Evolutionary conservation across 2,329 filamentous ascomycete species (phyloP).

Genomic region (Penicillium crustosum): DNA sequence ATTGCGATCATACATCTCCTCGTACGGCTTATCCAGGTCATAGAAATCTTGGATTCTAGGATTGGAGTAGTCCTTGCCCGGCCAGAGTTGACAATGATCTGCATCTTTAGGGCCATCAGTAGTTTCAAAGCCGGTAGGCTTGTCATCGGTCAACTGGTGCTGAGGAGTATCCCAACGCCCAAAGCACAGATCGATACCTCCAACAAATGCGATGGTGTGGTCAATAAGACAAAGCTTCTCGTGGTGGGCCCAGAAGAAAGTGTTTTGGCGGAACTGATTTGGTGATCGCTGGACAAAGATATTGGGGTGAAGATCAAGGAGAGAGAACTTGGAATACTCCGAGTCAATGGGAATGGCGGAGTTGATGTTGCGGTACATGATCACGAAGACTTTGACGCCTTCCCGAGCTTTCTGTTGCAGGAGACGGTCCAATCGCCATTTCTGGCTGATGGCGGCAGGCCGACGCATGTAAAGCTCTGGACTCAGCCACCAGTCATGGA

Average conservation of each 20-base stretch:
- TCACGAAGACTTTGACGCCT: conserved; percentile 96
- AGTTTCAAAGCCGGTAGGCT: conserved; percentile 88
- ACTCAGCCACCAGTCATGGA: conserved; percentile 98
- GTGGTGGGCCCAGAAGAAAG: conserved; percentile 99
- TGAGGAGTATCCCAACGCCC: conserved; percentile 96
- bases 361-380: conserved; percentile 96
- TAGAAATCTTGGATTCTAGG: conserved; percentile 95
- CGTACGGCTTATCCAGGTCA: conserved; percentile 87
- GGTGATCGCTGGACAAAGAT: conserved; percentile 94
- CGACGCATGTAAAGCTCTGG: conserved; percentile 94
- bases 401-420: conserved; percentile 91
- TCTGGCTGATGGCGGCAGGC: conserved; percentile 92
- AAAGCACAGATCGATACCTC: conserved; percentile 94
- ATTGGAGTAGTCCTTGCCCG: conserved; percentile 98
- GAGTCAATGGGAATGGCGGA: conserved; percentile 97
- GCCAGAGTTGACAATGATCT: conserved; percentile 93
- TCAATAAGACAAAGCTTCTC: conserved; percentile 98
- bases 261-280: conserved; percentile 97
- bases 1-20: conserved; percentile 96
- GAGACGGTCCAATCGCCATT: conserved; percentile 91
- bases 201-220: conserved; percentile 92
- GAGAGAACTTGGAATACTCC: conserved; percentile 94
- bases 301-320: conserved; percentile 93
- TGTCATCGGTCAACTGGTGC: conserved; percentile 87
- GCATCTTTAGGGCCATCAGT: conserved; percentile 74